These are phyloP conservation scores for Podospora fimiseda DNA, from an alignment of 495 filamentous ascomycete genomes.

Conservation along the genomic window DNA sequence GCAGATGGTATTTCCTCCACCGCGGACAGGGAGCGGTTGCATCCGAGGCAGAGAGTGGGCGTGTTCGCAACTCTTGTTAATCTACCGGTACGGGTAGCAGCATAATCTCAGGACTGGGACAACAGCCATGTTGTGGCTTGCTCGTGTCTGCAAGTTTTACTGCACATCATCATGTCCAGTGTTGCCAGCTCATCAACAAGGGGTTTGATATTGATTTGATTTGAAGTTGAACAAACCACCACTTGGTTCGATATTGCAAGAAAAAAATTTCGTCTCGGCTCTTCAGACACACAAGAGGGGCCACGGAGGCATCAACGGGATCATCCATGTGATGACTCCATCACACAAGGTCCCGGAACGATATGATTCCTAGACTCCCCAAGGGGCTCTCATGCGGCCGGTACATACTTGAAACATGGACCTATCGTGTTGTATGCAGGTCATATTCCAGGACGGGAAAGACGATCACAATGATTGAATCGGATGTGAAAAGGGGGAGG, in stretches of 20 bases:
- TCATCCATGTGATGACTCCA: not conserved
- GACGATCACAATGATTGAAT: not conserved
- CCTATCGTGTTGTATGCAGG: not conserved
- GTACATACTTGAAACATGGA: slow-evolving; percentile 6
- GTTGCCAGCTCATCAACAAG: not conserved
- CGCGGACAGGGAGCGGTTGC: not conserved
- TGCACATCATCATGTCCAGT: not conserved
- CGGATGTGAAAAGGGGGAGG: too few relatives aligned
- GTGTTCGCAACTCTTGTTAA: too few relatives aligned
- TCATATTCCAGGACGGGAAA: slow-evolving; percentile 1
- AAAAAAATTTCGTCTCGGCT: too few relatives aligned
- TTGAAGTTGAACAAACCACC: not conserved
- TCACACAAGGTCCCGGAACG: not conserved
- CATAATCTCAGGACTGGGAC: slow-evolving; percentile 8
- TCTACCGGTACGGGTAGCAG: slow-evolving; percentile 11
- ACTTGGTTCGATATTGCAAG: too few relatives aligned
- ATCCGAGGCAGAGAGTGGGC: not conserved
- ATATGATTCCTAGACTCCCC: not conserved
- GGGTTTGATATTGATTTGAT: not conserved
- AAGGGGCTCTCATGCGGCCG: slow-evolving; percentile 1
- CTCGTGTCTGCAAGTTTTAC: slow-evolving; percentile 9
- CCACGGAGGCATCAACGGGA: not conserved
- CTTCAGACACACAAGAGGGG: too few relatives aligned
- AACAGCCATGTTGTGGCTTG: slow-evolving; percentile 5
- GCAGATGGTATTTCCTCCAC: slow-evolving; percentile 4